Evolutionary conservation across 2,329 filamentous ascomycete genomes (phyloP), one percentile per base, ranked within the genome.

Genomic region (Lasiodiplodia theobromae): DNA sequence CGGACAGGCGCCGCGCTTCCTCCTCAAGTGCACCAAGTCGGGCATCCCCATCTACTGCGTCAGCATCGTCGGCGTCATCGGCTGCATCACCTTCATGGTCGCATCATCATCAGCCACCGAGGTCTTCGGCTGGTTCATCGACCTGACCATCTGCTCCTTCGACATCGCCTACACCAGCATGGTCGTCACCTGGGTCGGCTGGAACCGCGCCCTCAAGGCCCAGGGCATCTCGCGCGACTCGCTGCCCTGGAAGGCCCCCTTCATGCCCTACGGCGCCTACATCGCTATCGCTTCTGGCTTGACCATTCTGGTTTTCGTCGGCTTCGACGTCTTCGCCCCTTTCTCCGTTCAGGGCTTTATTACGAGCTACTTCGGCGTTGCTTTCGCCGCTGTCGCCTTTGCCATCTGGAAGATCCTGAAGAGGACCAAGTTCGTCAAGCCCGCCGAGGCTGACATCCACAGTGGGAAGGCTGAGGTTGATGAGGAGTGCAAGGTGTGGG

Each of bases 1-100:
- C 70, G 85, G 86, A 14, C 79, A 83, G 56, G 86, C 86, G 0
- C 86, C 86, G 0, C 80, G 78, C 62, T 76, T 91, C 75, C 82
- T 91, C 25, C 82, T 83, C 71, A 85, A 87, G 76, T 88, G 85
- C 75, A 91, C 86, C 18, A 84, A 82, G 72, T 84, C 85, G 10
- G 89, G 89, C 74, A 87, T 96, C 0, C 93, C 93, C 0, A 85
- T 93, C 71, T 93, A 91, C 79, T 92, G 90, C 75, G 91, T 95
- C 52, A 71, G 78, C 1, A 77, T 90, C 38, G 91, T 92, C 0
- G 84, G 93, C 57, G 76, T 87, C 5, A 88, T 96, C 73, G 86
- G 91, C 1, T 83, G 93, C 8, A 81, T 96, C 16, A 87, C 89
- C 4, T 96, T 94, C 79, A 81, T 94, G 63, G 90, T 94, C 77